Evolutionary conservation across 306 rosid genomes (phyloP).

Genomic region (Alnus glutinosa): DNA sequence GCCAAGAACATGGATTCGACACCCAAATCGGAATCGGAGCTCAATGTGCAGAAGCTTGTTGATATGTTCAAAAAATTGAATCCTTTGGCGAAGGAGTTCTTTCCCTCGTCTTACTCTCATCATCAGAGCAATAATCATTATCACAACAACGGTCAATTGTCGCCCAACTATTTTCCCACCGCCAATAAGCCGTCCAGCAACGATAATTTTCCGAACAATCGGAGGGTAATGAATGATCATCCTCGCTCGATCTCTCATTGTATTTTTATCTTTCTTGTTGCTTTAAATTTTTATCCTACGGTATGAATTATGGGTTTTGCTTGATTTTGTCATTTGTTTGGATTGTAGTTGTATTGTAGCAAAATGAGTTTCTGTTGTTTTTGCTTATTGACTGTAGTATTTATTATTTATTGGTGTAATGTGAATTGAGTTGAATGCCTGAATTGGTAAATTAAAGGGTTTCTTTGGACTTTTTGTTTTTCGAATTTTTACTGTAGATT

Average conservation of each 20-base stretch:
- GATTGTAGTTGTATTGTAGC: conserved; percentile 17
- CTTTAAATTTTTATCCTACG: not conserved
- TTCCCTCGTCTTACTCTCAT: conserved; percentile 70
- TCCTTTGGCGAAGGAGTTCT: conserved; percentile 87
- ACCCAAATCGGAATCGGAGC: conserved; percentile 58
- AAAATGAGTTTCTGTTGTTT: not conserved
- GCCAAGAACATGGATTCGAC: conserved; percentile 67
- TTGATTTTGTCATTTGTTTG: conserved; percentile 1
- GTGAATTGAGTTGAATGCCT: conserved; percentile 12
- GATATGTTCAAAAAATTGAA: conserved; percentile 93
- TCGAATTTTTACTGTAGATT: not conserved
- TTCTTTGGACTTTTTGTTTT: not conserved
- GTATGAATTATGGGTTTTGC: conserved; percentile 23
- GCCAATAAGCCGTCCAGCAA: conserved; percentile 47
- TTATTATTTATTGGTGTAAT: not conserved
- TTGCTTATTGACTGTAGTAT: not conserved
- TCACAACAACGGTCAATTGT: conserved; percentile 50
- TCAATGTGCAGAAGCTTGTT: conserved; percentile 86
- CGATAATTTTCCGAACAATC: conserved; percentile 55
- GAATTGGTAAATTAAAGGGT: not conserved
- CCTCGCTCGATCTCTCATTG: conserved; percentile 39
- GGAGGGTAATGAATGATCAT: conserved; percentile 64
- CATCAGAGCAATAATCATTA: conserved; percentile 40
- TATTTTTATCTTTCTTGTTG: not conserved
- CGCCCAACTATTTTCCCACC: conserved; percentile 44